Conservation (phyloP, 78 protist species). For the Dictyostelium purpureum region DNA sequence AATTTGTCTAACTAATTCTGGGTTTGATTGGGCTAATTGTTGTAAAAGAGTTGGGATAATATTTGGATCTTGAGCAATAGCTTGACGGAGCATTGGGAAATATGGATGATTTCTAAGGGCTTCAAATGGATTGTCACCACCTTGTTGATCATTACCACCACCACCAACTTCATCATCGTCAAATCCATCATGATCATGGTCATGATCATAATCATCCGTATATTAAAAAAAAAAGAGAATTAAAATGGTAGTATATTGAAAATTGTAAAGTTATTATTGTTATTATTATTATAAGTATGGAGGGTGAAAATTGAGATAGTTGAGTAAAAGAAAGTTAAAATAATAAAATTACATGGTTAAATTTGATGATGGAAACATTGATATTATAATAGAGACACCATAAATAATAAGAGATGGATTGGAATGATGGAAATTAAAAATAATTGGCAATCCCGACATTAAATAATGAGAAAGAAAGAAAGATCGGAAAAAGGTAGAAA, state of each 20-base stretch:
- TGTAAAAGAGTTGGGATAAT: constrained; percentile 77
- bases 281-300: not conserved
- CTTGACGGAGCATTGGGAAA: constrained; percentile 67
- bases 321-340: no score
- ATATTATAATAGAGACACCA: not conserved
- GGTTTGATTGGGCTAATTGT: constrained; percentile 77
- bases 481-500: not conserved
- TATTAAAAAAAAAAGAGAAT: not conserved
- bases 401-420: not conserved
- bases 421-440: not conserved
- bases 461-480: not conserved
- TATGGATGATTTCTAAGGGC: constrained; percentile 79
- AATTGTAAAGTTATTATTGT: not conserved
- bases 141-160: constrained; percentile 17
- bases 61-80: constrained; percentile 73
- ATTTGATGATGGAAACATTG: no score
- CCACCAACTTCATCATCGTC: constrained; percentile 55
- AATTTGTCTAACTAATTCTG: constrained; percentile 84
- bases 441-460: not conserved
- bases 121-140: constrained; percentile 42
- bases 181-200: constrained; percentile 12
- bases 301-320: not conserved
- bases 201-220: not conserved
- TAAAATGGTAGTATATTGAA: not conserved
- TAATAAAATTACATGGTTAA: no score